Evolutionary conservation across 768 basidiomycete species (phyloP), one percentile per base, ranked within the genome.

Genomic region (Mycena filopes): DNA sequence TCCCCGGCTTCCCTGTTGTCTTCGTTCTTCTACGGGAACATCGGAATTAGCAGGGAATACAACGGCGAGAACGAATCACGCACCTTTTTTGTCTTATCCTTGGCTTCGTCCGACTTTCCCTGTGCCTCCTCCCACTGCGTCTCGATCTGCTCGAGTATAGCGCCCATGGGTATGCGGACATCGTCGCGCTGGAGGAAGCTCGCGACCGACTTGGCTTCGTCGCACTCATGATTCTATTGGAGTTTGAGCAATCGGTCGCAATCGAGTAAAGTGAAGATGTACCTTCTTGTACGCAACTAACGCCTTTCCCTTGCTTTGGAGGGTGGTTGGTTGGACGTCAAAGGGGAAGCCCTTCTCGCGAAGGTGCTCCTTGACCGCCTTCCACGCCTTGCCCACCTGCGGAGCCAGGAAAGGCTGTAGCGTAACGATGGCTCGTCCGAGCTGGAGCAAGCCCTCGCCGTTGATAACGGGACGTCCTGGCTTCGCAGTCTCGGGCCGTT

Each of bases 21-120:
- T 7, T 45, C 43, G 12, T 21, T 23, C n/a, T 45, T 45, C 43
- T 45, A 21, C 8, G 18, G n/a, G 21, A 21, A 18, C 41, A 15
- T 15, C 21, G 20, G 23, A 21, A 21, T 18, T 5, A 21, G n/a
- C n/a, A 45, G 21, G 43, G 21, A n/a, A 45, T 18, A 21, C 23
- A 45, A 21, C n/a, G 21, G 21, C 8, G 23, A 21, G 43, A 21
- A 21, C n/a, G n/a, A n/a, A n/a, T n/a, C n/a, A 45, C 56, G 18
- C 38, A 60, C 59, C 48, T 29, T 8, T 23, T 51, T 49, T 7
- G 42, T 21, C 48, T 60, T 51, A 7, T 12, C 38, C 48, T 60
- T 59, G 4, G 33, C 59, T 1, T 51, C 36, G n/a, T 51, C 59
- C 2, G 15, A 13, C 59, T 60, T 60, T 25, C 26, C 59, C 29